Conservation (phyloP, 306 rosid genomes). For the Canavalia gladiata region DNA sequence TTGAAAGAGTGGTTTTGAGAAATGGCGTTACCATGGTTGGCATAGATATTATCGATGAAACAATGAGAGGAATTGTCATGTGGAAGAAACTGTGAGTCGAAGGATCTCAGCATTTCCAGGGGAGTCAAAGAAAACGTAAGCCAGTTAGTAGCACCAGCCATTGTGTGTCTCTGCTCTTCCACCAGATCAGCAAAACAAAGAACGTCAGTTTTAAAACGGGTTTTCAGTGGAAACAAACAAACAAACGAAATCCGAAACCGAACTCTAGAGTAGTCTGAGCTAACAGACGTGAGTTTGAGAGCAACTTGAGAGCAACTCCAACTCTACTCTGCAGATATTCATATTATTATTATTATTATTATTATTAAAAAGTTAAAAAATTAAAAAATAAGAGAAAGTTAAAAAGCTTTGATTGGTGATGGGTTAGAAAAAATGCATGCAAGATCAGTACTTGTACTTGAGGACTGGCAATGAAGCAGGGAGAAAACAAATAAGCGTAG, state of each 20-base stretch:
- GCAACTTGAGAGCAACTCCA: neutral
- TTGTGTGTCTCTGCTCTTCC: constrained; percentile 4
- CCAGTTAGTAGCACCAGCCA: constrained; percentile 85
- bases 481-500: constrained; percentile 7
- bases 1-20: neutral
- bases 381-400: neutral
- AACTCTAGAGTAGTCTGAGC: constrained; percentile 18
- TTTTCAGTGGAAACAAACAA: constrained; percentile 51
- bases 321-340: neutral
- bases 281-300: constrained; percentile 55
- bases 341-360: neutral
- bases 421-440: constrained; percentile 28
- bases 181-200: constrained; percentile 20
- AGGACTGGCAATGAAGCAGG: constrained; percentile 4
- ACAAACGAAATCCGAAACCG: constrained; percentile 34
- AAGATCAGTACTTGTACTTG: constrained; percentile 3
- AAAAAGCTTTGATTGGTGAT: neutral
- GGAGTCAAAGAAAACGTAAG: constrained; percentile 81
- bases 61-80: constrained; percentile 67
- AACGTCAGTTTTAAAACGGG: constrained; percentile 17
- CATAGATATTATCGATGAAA: constrained; percentile 67
- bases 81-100: constrained; percentile 56
- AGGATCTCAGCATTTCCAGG: constrained; percentile 71
- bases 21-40: constrained; percentile 45
- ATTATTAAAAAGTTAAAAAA: neutral